Conservation (phyloP, 768 basidiomycete species). For the Pleurotus ostreatus region DNA sequence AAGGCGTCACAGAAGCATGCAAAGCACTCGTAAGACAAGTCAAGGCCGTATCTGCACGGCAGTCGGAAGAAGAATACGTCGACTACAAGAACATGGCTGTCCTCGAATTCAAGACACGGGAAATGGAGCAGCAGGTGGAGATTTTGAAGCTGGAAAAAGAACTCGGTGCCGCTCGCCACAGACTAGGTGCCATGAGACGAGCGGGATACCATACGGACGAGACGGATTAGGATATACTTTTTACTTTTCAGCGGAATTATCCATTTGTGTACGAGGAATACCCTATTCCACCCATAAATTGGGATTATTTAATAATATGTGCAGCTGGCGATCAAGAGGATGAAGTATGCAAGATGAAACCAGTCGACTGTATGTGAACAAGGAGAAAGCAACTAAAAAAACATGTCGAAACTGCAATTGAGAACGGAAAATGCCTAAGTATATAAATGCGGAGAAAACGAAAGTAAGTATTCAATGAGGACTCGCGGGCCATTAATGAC, state of each 20-base stretch:
- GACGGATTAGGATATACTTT: constrained; percentile 45
- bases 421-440: neutral
- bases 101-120: constrained; percentile 92
- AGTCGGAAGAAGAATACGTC: constrained; percentile 73
- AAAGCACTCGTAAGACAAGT: constrained; percentile 95
- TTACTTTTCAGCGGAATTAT: constrained; percentile 11
- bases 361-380: neutral
- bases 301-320: neutral
- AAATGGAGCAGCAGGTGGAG: constrained; percentile 99
- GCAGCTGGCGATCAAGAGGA: neutral
- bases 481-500: constrained; percentile 8
- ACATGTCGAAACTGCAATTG: neutral
- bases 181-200: constrained; percentile 79
- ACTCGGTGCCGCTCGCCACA: constrained; percentile 79
- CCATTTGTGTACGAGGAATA: neutral
- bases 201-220: constrained; percentile 89
- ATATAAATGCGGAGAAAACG: neutral
- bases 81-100: constrained; percentile 91
- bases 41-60: constrained; percentile 87
- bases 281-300: constrained; percentile 4
- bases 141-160: constrained; percentile 97
- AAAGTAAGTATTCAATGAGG: constrained; percentile 6
- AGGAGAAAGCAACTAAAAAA: constrained; percentile 4
- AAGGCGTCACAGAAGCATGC: constrained; percentile 97
- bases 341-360: neutral